Conservation (phyloP, 2,329 filamentous ascomycete genomes). For the Aspergillus sp. region DNA sequence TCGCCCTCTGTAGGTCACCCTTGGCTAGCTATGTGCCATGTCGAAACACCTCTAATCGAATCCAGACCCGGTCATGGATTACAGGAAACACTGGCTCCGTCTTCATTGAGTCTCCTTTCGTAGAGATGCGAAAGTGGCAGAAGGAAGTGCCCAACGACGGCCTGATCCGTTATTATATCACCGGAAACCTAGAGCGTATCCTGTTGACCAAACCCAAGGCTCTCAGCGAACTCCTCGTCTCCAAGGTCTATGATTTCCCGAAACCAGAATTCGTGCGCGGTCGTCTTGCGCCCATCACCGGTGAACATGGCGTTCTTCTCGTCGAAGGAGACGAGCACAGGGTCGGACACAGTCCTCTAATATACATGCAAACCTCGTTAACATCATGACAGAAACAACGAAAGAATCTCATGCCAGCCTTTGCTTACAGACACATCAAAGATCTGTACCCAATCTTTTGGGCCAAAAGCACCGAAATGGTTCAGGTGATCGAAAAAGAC, state of each 20-base stretch:
- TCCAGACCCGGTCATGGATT: slow-evolving; percentile 40
- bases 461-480: slow-evolving; percentile 69
- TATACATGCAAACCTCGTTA: not conserved
- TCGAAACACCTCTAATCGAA: not conserved
- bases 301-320: slow-evolving; percentile 54
- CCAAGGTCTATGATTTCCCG: slow-evolving; percentile 66
- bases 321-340: slow-evolving; percentile 92
- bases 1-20: slow-evolving; percentile 1
- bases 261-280: slow-evolving; percentile 56
- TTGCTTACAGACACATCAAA: slow-evolving; percentile 82
- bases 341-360: slow-evolving; percentile 29
- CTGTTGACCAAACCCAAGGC: slow-evolving; percentile 61
- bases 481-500: slow-evolving; percentile 55
- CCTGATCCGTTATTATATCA: slow-evolving; percentile 63
- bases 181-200: slow-evolving; percentile 64
- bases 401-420: slow-evolving; percentile 76
- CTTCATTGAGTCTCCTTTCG: slow-evolving; percentile 38
- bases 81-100: slow-evolving; percentile 45
- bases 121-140: slow-evolving; percentile 48
- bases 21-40: not conserved
- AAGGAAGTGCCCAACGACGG: slow-evolving; percentile 64
- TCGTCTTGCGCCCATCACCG: slow-evolving; percentile 36
- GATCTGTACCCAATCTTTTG: slow-evolving; percentile 83
- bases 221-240: slow-evolving; percentile 67
- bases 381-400: slow-evolving; percentile 52